phyloP scores from a whole-genome alignment of 176 grass and related monocot genomes.

The Oryza punctata region DNA sequence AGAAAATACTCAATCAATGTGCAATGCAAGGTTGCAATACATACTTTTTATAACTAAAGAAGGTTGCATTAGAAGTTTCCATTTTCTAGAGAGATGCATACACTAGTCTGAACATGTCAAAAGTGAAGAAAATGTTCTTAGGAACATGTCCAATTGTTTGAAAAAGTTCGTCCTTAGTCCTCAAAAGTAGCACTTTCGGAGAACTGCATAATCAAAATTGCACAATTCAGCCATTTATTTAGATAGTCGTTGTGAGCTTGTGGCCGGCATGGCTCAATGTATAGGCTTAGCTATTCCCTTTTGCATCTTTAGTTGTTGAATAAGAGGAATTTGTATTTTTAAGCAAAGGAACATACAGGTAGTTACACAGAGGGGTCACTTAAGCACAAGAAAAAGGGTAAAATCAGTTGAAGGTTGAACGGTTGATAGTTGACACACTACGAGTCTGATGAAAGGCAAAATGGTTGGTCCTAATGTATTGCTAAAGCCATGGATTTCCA shows the following conservation, averaged over 20 bases:
- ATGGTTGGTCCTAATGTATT: too few relatives aligned
- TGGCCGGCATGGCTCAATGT: constrained; percentile 38
- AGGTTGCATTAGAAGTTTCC: too few relatives aligned
- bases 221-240: background rate
- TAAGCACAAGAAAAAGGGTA: background rate
- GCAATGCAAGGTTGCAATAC: too few relatives aligned
- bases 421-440: background rate
- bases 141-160: background rate
- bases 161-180: background rate
- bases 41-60: too few relatives aligned
- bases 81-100: background rate
- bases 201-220: background rate
- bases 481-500: too few relatives aligned
- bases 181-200: background rate
- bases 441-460: background rate
- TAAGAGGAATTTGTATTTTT: background rate
- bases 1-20: background rate
- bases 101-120: background rate
- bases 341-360: background rate
- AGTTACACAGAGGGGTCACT: too few relatives aligned
- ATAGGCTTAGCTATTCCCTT: background rate
- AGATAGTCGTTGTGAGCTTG: constrained; percentile 24
- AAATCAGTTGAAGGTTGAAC: background rate
- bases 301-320: constrained; percentile 23
- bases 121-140: background rate